Evolutionary conservation across 116 monocot species (phyloP).

Genomic region (Trichopus zeylanicus): DNA sequence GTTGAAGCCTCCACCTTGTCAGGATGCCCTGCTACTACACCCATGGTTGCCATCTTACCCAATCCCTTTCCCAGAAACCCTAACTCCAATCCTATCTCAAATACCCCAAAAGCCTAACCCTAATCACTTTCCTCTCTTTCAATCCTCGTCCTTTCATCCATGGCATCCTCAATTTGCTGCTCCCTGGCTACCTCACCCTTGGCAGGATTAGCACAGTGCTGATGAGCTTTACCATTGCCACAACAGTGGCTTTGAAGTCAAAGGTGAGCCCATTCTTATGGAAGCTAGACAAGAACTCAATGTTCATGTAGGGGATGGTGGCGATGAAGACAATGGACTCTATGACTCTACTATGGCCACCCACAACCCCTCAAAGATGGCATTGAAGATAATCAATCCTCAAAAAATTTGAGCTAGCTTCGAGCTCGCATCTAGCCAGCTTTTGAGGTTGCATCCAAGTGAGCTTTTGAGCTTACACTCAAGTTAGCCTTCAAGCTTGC

Average conservation of each 20-base stretch:
- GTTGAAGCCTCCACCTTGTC: too few species aligned
- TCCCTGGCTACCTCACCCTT: conserved; percentile 16
- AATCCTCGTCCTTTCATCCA: not conserved
- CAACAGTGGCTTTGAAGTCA: conserved; percentile 16
- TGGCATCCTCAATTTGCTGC: not conserved
- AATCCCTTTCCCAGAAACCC: not conserved
- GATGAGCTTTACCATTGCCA: conserved; percentile 38
- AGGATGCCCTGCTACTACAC: not conserved
- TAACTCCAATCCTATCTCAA: not conserved
- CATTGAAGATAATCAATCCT: too few species aligned
- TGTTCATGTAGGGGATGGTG: conserved; percentile 71
- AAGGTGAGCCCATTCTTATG: conserved; percentile 49
- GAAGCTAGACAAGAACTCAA: conserved; percentile 61
- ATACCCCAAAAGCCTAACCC: not conserved
- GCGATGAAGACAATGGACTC: too few species aligned
- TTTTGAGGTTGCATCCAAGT: too few species aligned
- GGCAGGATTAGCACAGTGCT: conserved; percentile 28
- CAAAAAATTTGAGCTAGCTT: too few species aligned
- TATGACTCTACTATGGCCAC: too few species aligned
- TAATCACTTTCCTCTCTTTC: not conserved
- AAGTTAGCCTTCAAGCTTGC: too few species aligned
- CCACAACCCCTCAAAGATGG: too few species aligned
- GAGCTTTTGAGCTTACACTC: too few species aligned
- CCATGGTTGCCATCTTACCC: not conserved
- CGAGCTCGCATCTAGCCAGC: too few species aligned